A percentile compares a stretch with the other conserved stretches of the same genome.
Conservation (phyloP, 345 rosid genomes). For the Brassica juncea region DNA sequence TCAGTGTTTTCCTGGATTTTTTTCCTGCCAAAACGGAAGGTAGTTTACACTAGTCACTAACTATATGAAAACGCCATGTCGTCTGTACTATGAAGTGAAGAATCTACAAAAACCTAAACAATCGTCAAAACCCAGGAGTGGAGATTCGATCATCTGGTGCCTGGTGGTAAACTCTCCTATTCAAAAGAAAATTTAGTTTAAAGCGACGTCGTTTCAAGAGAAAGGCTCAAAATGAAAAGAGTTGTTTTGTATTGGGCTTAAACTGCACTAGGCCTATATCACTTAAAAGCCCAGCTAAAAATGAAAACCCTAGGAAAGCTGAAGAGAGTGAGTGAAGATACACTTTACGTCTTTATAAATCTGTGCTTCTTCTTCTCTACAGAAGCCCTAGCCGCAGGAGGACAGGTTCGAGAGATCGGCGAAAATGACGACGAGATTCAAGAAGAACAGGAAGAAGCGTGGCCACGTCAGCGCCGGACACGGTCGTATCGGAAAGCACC, state of each 20-base stretch:
- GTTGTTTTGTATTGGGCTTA: neutral
- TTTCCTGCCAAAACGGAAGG: conserved; percentile 15
- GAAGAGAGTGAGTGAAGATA: neutral
- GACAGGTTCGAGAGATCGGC: neutral
- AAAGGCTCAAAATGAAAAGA: neutral
- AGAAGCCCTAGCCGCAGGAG: conserved; percentile 34
- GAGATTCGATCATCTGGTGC: neutral
- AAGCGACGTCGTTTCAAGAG: conserved; percentile 1
- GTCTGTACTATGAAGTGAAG: no score
- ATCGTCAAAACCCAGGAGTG: neutral
- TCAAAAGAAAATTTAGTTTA: neutral
- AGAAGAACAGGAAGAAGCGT: conserved; percentile 90
- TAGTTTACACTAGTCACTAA: neutral
- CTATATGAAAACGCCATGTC: neutral
- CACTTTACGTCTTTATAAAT: neutral
- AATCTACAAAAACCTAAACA: no score
- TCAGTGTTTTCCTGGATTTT: neutral
- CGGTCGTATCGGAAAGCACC: conserved; percentile 80
- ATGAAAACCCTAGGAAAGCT: conserved; percentile 30
- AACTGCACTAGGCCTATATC: neutral
- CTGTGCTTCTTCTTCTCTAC: neutral
- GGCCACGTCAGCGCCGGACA: conserved; percentile 92
- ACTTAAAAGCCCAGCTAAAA: neutral
- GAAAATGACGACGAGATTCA: conserved; percentile 48
- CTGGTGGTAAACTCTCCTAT: neutral